Conservation (phyloP, 2,329 filamentous ascomycete genomes). For the Nannizzia gypsea region DNA sequence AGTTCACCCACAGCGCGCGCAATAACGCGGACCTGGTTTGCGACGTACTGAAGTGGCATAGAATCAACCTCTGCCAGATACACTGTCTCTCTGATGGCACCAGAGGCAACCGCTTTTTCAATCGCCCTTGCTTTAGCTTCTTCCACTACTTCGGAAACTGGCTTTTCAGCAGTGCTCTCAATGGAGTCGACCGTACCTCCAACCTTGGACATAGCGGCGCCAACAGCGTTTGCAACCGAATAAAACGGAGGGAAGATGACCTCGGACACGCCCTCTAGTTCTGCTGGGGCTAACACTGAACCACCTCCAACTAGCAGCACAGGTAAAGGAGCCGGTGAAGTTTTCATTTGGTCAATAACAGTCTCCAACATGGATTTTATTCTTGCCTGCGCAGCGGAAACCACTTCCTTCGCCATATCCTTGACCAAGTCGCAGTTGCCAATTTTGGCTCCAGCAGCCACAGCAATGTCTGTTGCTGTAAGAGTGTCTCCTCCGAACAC, state of each 20-base stretch:
- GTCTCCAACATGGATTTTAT: slow-evolving; percentile 39
- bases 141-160: slow-evolving; percentile 12
- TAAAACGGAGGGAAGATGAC: slow-evolving; percentile 41
- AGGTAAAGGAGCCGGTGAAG: slow-evolving; percentile 39
- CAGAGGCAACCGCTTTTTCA: slow-evolving; percentile 35
- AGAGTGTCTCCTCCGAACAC: slow-evolving; percentile 44
- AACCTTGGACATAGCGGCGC: slow-evolving; percentile 45
- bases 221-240: slow-evolving; percentile 47
- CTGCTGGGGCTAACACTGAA: slow-evolving; percentile 37
- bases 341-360: slow-evolving; percentile 45
- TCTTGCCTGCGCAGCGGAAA: slow-evolving; percentile 17
- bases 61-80: slow-evolving; percentile 43
- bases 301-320: slow-evolving; percentile 48
- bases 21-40: slow-evolving; percentile 40
- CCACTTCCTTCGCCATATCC: slow-evolving; percentile 12
- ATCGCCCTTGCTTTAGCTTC: slow-evolving; percentile 25
- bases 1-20: slow-evolving; percentile 50
- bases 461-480: slow-evolving; percentile 43
- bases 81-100: slow-evolving; percentile 36
- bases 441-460: slow-evolving; percentile 16
- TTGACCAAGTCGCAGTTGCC: slow-evolving; percentile 17
- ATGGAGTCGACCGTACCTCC: slow-evolving; percentile 42
- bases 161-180: slow-evolving; percentile 29
- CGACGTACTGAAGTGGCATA: slow-evolving; percentile 45
- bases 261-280: slow-evolving; percentile 38